These are phyloP conservation scores for Colletotrichum tanaceti DNA, from an alignment of 2,329 filamentous ascomycete genomes.

Conservation along the genomic window DNA sequence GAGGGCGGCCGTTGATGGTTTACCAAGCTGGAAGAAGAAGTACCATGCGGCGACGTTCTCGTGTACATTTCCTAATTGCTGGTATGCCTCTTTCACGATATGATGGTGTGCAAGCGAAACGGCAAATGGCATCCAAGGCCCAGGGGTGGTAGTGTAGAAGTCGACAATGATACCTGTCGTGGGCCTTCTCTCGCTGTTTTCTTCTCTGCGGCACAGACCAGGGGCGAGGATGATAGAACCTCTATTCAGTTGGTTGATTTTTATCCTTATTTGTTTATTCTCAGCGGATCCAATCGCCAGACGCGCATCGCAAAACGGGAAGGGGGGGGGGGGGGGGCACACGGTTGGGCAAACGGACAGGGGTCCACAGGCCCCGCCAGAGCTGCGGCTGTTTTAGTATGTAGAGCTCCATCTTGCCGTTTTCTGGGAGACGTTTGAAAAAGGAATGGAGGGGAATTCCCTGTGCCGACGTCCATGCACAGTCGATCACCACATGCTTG, in stretches of 20 bases:
- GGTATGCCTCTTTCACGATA: background rate
- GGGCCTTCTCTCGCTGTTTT: conserved; percentile 30
- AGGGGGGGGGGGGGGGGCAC: conserved; percentile 22
- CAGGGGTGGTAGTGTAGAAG: background rate
- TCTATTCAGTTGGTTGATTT: no score
- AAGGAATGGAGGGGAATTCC: conserved; percentile 8
- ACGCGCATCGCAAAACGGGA: conserved; percentile 22
- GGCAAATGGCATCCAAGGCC: background rate
- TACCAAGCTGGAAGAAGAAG: background rate
- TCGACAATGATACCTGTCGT: conserved; percentile 18
- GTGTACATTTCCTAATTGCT: background rate
- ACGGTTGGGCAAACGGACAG: conserved; percentile 27
- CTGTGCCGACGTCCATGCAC: conserved; percentile 27
- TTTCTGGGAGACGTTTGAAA: conserved; percentile 23
- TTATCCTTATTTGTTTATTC: no score
- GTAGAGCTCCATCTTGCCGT: conserved; percentile 12
- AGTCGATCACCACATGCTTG: conserved; percentile 40
- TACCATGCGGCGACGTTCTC: background rate
- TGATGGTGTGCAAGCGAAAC: conserved; percentile 1
- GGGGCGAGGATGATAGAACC: background rate
- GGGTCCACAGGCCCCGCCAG: background rate
- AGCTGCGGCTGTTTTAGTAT: background rate
- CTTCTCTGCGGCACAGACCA: background rate
- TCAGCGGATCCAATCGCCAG: conserved; percentile 21
- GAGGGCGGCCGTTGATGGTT: background rate